Evolutionary conservation across 345 rosid species (phyloP), one percentile per base, ranked within the genome.

Genomic region (Turritis glabra): DNA sequence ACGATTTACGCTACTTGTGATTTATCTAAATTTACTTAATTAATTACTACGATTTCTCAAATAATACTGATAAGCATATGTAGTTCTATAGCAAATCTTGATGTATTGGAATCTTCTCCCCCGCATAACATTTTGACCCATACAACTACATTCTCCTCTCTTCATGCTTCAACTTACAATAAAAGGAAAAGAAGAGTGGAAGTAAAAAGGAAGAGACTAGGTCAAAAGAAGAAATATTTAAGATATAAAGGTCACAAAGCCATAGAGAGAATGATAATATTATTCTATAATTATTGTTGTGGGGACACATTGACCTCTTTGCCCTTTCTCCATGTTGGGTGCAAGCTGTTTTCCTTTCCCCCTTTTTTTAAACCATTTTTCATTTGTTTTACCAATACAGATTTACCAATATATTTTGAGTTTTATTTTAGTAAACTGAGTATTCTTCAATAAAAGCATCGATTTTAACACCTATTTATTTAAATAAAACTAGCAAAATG

Each of bases 211-310:
- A 69, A 72, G 64, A 74, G 77, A 80, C 72, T 37, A 66, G 26
- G 86, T 77, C 85, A 88, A 86, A 86, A 82, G 77, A 65, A 30
- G 62, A 64, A 64, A 69, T 76, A 76, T 61, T 52, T 63, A 57
- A 47, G 67, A 66, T 35, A 60, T 64, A 77, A 67, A 79, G 64
- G 61, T 78, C 35, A 69, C 46, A 53, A 73, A 62, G 67, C 67
- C 72, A 69, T 32, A 41, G 71, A 65, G 76, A 64, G 77, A 77
- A 64, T 76, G 81, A 81, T 83, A 80, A 48, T 78, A 82, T 79
- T 77, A 84, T 89, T 83, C 80, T 72, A 79, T 83, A 82, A 84
- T 88, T 84, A 87, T 88, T 88, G 85, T 77, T 84, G 87, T 78
- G 77, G 88, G 90, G 84, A 73, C 88, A 79, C 48, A 67, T 52